Percentiles rank a stretch among this genome's conserved stretches.
phyloP scores from a whole-genome alignment of 2,329 filamentous ascomycete genomes.

The Xylariaceae sp. region DNA sequence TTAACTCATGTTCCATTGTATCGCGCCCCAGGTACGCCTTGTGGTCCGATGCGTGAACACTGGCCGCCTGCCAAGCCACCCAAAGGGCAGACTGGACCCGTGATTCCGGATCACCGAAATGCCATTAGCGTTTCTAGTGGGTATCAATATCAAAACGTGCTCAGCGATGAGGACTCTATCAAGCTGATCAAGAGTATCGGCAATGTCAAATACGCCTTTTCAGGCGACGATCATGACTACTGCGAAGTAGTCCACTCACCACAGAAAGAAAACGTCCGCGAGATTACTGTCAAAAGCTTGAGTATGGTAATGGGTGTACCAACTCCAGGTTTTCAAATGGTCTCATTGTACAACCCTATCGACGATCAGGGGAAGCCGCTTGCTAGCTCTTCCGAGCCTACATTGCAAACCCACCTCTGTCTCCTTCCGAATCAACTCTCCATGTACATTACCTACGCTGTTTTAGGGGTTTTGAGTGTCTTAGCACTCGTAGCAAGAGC shows the following conservation, averaged over 20 bases:
- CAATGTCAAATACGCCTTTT: constrained; percentile 86
- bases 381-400: constrained; percentile 54
- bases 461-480: constrained; percentile 63
- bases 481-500: constrained; percentile 60
- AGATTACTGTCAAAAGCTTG: constrained; percentile 95
- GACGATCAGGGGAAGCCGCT: constrained; percentile 63
- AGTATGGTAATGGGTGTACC: constrained; percentile 97
- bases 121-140: constrained; percentile 79
- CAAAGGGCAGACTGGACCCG: constrained; percentile 60
- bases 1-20: constrained; percentile 92
- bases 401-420: constrained; percentile 88
- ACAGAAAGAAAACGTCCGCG: constrained; percentile 69
- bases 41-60: constrained; percentile 84
- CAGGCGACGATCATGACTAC: constrained; percentile 97
- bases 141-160: constrained; percentile 97
- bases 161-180: constrained; percentile 77
- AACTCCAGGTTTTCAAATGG: constrained; percentile 83
- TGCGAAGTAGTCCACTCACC: constrained; percentile 85
- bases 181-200: constrained; percentile 79
- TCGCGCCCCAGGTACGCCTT: constrained; percentile 81
- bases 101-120: constrained; percentile 72
- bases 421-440: constrained; percentile 86
- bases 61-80: constrained; percentile 74
- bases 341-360: constrained; percentile 92
- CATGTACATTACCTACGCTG: constrained; percentile 81